Evolutionary conservation across 352 stramenopile genomes (phyloP), one percentile per base, ranked within the genome.

Genomic region (Globisporangium lucens): DNA sequence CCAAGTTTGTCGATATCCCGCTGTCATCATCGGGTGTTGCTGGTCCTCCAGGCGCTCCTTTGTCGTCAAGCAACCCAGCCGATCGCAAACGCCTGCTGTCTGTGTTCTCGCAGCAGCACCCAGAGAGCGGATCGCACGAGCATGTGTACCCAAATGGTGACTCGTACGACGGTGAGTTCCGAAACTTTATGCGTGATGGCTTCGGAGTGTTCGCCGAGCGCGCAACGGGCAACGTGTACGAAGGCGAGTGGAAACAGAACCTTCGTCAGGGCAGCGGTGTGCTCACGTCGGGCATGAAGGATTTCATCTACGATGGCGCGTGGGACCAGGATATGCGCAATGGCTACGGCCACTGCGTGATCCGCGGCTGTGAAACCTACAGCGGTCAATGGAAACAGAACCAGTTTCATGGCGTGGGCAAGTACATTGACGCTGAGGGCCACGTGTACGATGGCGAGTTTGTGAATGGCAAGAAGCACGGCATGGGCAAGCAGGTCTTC

Each of bases 401-500:
- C 60, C 75, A 87, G 46, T 97, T 95, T 47, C 80, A 97, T 53
- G 89, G 89, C 8, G 72, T 63, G 4, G 89, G 89, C 22, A 90
- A 84, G 43, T 92, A 92, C 67, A 91, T 90, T 20, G 87, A 95
- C 61, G 86, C 87, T 0, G 85, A 93, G 56, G 89, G 89, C 2
- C 80, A 79, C 35, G 78, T 93, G 38, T 97, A 94, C 65, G 85
- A 94, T 38, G 89, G 89, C 38, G 89, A 96, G 75, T 95, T 93
- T 67, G 73, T 70, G 0, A 61, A 62, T 15, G 89, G 89, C 38
- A 81, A 89, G 65, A 94, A 93, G 66, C 78, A 97, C 24, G 89
- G 89, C 36, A 75, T 89, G 46, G 87, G 87, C 55, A 85, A 87
- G 63, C 69, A 86, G 27, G 61, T 76, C 0, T 72, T 67, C 35